These are phyloP conservation scores for Xylaria multiplex DNA, from an alignment of 2,329 filamentous ascomycete species.

Conservation along the genomic window DNA sequence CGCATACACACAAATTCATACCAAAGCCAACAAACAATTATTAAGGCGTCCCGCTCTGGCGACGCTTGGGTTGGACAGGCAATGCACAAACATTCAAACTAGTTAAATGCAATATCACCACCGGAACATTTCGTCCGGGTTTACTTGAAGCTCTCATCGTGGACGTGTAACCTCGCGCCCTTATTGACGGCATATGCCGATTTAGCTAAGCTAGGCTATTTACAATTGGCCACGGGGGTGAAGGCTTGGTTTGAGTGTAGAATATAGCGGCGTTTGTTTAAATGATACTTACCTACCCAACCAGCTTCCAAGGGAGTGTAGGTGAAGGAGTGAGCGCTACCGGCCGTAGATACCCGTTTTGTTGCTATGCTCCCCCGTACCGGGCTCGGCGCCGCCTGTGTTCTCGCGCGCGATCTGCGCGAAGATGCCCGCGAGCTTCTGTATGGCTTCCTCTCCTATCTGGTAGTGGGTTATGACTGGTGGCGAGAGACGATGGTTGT, in stretches of 20 bases:
- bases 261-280: not conserved
- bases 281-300: not conserved
- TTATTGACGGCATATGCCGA: not conserved
- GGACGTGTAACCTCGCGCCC: not conserved
- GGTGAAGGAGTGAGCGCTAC: not conserved
- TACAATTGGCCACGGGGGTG: constrained; percentile 3
- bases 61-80: constrained; percentile 6
- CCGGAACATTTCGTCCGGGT: not conserved
- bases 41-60: not conserved
- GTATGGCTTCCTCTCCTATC: constrained; percentile 68
- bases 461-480: constrained; percentile 53
- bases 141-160: not conserved
- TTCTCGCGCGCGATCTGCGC: constrained; percentile 47
- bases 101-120: constrained; percentile 23
- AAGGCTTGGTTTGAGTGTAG: not conserved
- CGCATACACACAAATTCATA: not conserved
- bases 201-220: constrained; percentile 5
- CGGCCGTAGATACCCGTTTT: constrained; percentile 38
- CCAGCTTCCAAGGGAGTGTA: not conserved
- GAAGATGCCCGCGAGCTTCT: constrained; percentile 59
- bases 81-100: constrained; percentile 7
- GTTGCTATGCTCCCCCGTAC: not conserved
- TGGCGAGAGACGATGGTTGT: not conserved
- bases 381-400: constrained; percentile 48
- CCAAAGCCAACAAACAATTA: not conserved